These are phyloP conservation scores for Ruellia speciosa DNA, from an alignment of 305 asterid species.

Conservation along the genomic window DNA sequence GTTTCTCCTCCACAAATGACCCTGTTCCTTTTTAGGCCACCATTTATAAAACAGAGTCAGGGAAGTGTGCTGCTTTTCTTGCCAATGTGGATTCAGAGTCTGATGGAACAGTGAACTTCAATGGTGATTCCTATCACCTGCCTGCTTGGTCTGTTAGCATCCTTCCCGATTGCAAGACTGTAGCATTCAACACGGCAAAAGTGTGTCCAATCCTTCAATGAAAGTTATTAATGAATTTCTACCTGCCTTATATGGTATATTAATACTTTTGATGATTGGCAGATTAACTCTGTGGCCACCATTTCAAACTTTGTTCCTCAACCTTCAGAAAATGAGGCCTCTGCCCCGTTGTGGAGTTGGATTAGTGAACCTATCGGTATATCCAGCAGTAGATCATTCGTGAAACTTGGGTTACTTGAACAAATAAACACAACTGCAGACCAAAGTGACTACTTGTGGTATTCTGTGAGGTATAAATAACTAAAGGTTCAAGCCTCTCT, in stretches of 20 bases:
- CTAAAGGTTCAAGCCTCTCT: not conserved
- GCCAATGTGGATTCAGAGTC: constrained; percentile 58
- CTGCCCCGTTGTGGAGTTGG: constrained; percentile 70
- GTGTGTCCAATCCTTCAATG: constrained; percentile 26
- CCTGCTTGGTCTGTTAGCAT: constrained; percentile 98
- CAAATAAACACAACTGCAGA: constrained; percentile 91
- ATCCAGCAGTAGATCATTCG: constrained; percentile 55
- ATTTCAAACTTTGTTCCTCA: constrained; percentile 40
- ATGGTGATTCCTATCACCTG: constrained; percentile 60
- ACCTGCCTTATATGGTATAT: not conserved
- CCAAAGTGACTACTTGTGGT: constrained; percentile 85
- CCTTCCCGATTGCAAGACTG: constrained; percentile 86
- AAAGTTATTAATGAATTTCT: not conserved
- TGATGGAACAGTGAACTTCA: constrained; percentile 57
- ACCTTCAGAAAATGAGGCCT: constrained; percentile 36
- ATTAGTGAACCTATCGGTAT: constrained; percentile 78
- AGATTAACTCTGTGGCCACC: constrained; percentile 73
- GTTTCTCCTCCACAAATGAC: not conserved
- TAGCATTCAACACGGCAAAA: constrained; percentile 73
- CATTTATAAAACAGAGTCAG: constrained; percentile 63
- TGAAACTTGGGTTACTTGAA: constrained; percentile 51
- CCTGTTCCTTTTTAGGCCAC: constrained; percentile 44
- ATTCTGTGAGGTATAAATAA: constrained; percentile 57
- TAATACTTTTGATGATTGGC: constrained; percentile 21
- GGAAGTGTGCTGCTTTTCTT: constrained; percentile 79